Evolutionary conservation across 805 yeast genomes (phyloP).

Genomic region (Yarrowia phangngaensis): DNA sequence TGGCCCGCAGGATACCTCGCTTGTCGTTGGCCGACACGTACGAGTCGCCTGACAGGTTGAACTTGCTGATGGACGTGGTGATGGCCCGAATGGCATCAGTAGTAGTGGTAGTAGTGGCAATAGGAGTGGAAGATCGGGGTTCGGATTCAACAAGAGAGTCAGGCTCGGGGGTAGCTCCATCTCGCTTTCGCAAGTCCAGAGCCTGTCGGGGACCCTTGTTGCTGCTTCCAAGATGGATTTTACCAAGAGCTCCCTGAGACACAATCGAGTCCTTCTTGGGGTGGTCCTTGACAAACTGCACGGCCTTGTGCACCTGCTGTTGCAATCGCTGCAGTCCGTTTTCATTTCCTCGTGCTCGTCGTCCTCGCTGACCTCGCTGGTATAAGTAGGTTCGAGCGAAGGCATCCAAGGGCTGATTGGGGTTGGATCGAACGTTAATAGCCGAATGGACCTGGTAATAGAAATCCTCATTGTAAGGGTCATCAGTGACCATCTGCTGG

Average conservation of each 20-base stretch:
- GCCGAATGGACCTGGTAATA: slow-evolving; percentile 89
- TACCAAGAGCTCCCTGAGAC: slow-evolving; percentile 85
- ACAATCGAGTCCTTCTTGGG: slow-evolving; percentile 64
- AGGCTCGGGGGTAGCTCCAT: slow-evolving; percentile 2
- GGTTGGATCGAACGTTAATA: slow-evolving; percentile 56
- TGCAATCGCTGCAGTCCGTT: slow-evolving; percentile 95
- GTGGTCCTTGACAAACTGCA: slow-evolving; percentile 83
- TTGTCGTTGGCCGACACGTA: slow-evolving; percentile 34
- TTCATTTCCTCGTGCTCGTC: slow-evolving; percentile 46
- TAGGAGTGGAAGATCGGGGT: slow-evolving; percentile 12
- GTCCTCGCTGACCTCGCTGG: slow-evolving; percentile 80
- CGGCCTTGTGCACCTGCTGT: slow-evolving; percentile 95
- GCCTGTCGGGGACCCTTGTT: slow-evolving; percentile 87
- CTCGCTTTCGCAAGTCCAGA: slow-evolving; percentile 46
- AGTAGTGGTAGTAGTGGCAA: slow-evolving; percentile 8
- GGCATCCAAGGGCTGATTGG: slow-evolving; percentile 58
- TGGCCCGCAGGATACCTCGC: slow-evolving; percentile 57
- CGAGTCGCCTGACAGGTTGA: slow-evolving; percentile 9
- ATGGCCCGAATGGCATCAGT: slow-evolving; percentile 32
- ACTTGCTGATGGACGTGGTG: slow-evolving; percentile 37
- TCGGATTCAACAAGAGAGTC: slow-evolving; percentile 4
- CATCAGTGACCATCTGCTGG: slow-evolving; percentile 93
- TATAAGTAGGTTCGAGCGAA: slow-evolving; percentile 90
- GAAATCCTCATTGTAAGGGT: slow-evolving; percentile 95
- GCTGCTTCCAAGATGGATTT: slow-evolving; percentile 62